phyloP scores from a whole-genome alignment of 345 rosid species.

The Salix exigua region DNA sequence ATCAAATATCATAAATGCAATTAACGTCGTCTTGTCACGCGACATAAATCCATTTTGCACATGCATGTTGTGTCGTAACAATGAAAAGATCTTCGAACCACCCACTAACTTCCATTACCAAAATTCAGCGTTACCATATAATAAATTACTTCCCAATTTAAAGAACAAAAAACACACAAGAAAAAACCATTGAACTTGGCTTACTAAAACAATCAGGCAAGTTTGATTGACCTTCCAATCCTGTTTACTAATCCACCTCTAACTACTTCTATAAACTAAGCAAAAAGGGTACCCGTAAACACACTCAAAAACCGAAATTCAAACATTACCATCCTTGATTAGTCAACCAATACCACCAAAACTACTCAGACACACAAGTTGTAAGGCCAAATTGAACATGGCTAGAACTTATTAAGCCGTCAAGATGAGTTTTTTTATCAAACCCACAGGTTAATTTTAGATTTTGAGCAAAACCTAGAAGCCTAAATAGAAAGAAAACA shows the following conservation, averaged over 20 bases:
- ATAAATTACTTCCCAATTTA: neutral
- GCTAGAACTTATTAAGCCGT: conserved; percentile 13
- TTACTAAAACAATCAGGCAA: neutral
- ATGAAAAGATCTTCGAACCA: neutral
- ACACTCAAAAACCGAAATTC: conserved; percentile 8
- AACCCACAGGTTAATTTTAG: conserved; percentile 17
- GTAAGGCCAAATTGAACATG: conserved; percentile 2
- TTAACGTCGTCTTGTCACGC: neutral
- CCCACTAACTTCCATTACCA: neutral
- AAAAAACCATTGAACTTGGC: conserved; percentile 3
- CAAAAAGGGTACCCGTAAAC: neutral
- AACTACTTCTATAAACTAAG: neutral
- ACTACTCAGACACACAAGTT: neutral
- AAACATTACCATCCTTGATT: conserved; percentile 2
- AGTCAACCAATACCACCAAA: neutral
- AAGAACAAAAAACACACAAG: neutral
- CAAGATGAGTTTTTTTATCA: conserved; percentile 15
- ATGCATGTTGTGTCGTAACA: neutral
- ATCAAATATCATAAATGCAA: neutral
- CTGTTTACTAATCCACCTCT: neutral
- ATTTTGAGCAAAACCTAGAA: conserved; percentile 24
- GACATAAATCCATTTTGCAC: neutral
- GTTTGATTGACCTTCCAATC: too few relatives aligned
- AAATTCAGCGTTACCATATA: neutral
- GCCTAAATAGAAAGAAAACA: conserved; percentile 10